Evolutionary conservation across 345 rosid genomes (phyloP).

Genomic region (Psidium guajava): DNA sequence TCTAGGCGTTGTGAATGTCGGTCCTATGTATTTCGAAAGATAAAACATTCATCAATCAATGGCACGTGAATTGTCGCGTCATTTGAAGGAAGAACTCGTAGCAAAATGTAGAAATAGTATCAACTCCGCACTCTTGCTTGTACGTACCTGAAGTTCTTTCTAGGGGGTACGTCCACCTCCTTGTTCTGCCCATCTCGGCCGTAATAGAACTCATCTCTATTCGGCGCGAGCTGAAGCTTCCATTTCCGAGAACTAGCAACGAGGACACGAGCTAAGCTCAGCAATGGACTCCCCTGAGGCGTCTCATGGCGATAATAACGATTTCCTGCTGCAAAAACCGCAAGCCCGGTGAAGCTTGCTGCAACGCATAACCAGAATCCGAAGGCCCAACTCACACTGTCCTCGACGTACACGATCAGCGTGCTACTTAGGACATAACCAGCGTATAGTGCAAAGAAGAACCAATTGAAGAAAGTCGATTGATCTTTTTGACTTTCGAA

Average conservation of each 20-base stretch:
- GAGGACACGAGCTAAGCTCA: constrained; percentile 5
- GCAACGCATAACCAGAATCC: constrained; percentile 8
- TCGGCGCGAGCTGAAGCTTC: neutral
- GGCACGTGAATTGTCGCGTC: neutral
- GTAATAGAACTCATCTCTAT: neutral
- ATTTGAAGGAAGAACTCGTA: neutral
- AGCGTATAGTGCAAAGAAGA: neutral
- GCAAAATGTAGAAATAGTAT: neutral
- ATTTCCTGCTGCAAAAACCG: constrained; percentile 1
- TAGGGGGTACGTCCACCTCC: neutral
- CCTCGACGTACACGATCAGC: constrained; percentile 6
- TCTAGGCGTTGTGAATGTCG: neutral
- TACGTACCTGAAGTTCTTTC: constrained; percentile 2
- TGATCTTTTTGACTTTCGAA: neutral
- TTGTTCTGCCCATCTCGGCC: neutral
- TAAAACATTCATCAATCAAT: neutral
- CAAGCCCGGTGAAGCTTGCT: neutral
- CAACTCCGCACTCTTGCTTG: neutral
- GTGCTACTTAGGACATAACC: constrained; percentile 1
- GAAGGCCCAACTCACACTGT: constrained; percentile 11
- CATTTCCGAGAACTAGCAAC: constrained; percentile 8
- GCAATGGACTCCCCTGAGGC: constrained; percentile 13
- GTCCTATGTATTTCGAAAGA: neutral
- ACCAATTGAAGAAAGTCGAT: constrained; percentile 15
- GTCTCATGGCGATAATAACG: constrained; percentile 1